A percentile compares a stretch with the other conserved stretches of the same genome.
Evolutionary conservation across 768 basidiomycete genomes (phyloP).

Genomic region (Pisolithus microcarpus): DNA sequence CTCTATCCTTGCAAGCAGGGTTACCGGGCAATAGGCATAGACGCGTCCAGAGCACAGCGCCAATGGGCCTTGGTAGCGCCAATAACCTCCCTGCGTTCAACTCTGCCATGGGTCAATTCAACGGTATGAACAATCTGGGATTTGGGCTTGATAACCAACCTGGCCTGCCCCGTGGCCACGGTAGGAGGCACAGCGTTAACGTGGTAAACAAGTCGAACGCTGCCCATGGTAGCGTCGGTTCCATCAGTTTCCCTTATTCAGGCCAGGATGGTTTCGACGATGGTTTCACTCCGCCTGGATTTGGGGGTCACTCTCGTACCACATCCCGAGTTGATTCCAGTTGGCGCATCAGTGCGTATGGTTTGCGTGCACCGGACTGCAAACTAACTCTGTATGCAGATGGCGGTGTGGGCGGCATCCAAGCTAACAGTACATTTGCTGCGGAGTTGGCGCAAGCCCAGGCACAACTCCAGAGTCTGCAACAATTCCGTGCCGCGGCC

Average conservation of each 20-base stretch:
- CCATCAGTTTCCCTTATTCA: constrained; percentile 44
- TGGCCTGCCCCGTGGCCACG: constrained; percentile 75
- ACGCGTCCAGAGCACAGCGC: constrained; percentile 82
- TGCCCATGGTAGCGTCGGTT: constrained; percentile 40
- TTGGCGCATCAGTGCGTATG: constrained; percentile 79
- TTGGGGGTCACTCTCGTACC: constrained; percentile 69
- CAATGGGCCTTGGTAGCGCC: constrained; percentile 44
- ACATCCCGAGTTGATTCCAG: constrained; percentile 72
- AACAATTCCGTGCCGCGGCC: constrained; percentile 93
- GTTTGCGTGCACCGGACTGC: not conserved
- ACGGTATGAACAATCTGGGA: constrained; percentile 42
- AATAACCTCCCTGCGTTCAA: constrained; percentile 29
- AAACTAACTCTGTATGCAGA: constrained; percentile 35
- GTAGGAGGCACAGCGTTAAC: constrained; percentile 85
- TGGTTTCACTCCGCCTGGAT: constrained; percentile 54
- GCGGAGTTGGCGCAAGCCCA: constrained; percentile 94
- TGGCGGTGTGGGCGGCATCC: constrained; percentile 64
- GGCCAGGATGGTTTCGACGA: constrained; percentile 72
- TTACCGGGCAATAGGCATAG: constrained; percentile 69
- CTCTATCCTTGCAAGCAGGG: constrained; percentile 65
- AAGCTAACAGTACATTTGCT: constrained; percentile 57
- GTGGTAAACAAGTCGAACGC: constrained; percentile 67
- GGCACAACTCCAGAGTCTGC: constrained; percentile 90
- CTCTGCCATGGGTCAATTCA: constrained; percentile 58
- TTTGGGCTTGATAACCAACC: constrained; percentile 60